Base-by-base conservation (phyloP, 148 eudicot species). In the Pharnaceum exiguum region DNA sequence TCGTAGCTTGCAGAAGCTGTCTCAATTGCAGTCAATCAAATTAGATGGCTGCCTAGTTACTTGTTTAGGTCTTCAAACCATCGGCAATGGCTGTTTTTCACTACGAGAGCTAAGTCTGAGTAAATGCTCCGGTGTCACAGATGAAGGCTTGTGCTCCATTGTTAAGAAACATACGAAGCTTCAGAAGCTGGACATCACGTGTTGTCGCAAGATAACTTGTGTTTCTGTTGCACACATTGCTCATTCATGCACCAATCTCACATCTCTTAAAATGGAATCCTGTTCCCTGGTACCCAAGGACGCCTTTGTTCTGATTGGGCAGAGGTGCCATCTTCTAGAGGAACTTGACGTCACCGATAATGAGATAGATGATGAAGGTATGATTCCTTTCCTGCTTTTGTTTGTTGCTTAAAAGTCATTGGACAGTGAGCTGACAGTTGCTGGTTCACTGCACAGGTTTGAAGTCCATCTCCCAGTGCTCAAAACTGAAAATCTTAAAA, bases 261-360 rank as follows among this genome's bases (percentile, higher is more conserved):
- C 70, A 24, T 86, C 85, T 57, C 82, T 89, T 12, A 77, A 64
- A 75, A 85, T 89, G 94, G 96, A 89, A 60, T 83, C 96, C 4
- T 89, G 96, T 69, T 68, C 77, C 45, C 42, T 79, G 52, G 81
- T 89, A 55, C 67, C 82, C n/a, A 75, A 73, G 42, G 94, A 83
- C 66, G 91, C 96, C 51, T 89, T 87, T 67, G 78, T 85, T 46
- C 72, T 87, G 72, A 75, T 91, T 67, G 97, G 97, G 62, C 76
- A 75, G 66, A 63, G 74, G 29, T 91, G 97, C 67, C 84, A 56
- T 59, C 68, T 73, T 30, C 77, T 91, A 13, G 86, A 91, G 69
- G 97, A 91, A 78, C 96, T 91, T 67, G 97, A 91, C 63, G 63
- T 91, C 44, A 91, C 97, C 3, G 97, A 91, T 57, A 91, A 82